Base-by-base conservation (phyloP, 2,329 filamentous ascomycete species). In the Sporothrix mexicana region DNA sequence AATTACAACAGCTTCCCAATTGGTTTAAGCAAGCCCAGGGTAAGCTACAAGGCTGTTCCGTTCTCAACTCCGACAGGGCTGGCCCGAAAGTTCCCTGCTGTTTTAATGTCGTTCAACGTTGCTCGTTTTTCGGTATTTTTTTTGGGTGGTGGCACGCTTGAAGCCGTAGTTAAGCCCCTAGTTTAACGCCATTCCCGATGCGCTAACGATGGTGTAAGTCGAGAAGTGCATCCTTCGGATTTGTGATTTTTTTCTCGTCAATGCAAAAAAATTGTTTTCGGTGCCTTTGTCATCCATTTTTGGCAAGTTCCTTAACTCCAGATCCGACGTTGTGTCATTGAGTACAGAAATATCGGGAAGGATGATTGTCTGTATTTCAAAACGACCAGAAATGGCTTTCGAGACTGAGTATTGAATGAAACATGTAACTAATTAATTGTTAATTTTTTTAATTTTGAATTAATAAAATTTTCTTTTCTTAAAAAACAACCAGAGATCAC, bases 121-220 rank as follows among this genome's bases (percentile, higher is more conserved):
- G 7, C 13, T 12, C 6, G 6, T 53, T 53, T 8, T 23, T 3
- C 51, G 4, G 51, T 23, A 23, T 25, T 55, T 12, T 36, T n/a
- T 47, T 68, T n/a, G n/a, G 17, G 45, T 36, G 23, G 23, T 8
- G 23, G 62, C 45, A 12, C 45, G 30, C 43, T 51, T 15, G 23
- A 68, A 3, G 45, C 47, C 45, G 64, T 53, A 36, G 64, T 51
- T 53, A 68, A 68, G 64, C 45, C 64, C 43, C 45, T 41, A 17
- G 43, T 51, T 67, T 67, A 67, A 67, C 43, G 43, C 62, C 62
- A 67, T 67, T 67, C 15, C 47, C 64, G 45, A 68, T 45, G 45
- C 64, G 45, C 64, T 45, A 66, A 25, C 61, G 61, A 15, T 12
- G 45, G n/a, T 66, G 41, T 47, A 66, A 66, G 61, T 66, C 61